phyloP scores from a whole-genome alignment of 2,329 filamentous ascomycete genomes.

The Stagonosporopsis tanaceti region DNA sequence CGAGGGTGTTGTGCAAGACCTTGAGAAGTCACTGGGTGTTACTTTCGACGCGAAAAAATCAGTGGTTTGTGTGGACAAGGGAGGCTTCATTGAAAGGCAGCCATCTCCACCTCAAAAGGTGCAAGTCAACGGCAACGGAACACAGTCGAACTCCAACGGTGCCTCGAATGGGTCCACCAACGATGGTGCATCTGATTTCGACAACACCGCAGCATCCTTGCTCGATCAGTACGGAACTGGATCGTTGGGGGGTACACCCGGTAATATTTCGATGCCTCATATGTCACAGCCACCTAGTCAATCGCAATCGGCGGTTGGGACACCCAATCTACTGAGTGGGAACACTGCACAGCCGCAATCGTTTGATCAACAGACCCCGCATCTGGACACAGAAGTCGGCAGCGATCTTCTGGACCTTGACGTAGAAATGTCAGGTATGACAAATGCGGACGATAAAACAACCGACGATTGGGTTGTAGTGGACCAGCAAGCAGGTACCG shows the following conservation, averaged over 20 bases:
- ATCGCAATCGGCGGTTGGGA: slow-evolving; percentile 65
- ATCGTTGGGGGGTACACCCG: slow-evolving; percentile 67
- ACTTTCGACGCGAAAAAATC: slow-evolving; percentile 70
- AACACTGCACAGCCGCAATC: slow-evolving; percentile 33
- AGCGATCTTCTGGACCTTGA: slow-evolving; percentile 53
- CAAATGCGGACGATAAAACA: slow-evolving; percentile 45
- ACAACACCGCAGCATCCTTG: slow-evolving; percentile 64
- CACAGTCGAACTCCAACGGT: slow-evolving; percentile 40
- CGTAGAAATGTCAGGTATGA: slow-evolving; percentile 66
- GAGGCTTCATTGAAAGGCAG: slow-evolving; percentile 71
- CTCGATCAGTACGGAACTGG: slow-evolving; percentile 74
- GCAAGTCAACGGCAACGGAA: slow-evolving; percentile 43
- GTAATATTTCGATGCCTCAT: slow-evolving; percentile 66
- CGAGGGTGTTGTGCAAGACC: slow-evolving; percentile 76
- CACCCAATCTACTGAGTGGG: slow-evolving; percentile 54
- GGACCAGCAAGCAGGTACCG: slow-evolving; percentile 32
- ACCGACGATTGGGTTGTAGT: slow-evolving; percentile 50
- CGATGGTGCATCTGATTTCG: slow-evolving; percentile 43
- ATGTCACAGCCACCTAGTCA: slow-evolving; percentile 63
- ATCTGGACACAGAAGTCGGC: slow-evolving; percentile 35
- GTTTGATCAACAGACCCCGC: slow-evolving; percentile 36
- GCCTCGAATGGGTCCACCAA: slow-evolving; percentile 43
- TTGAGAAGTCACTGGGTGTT: slow-evolving; percentile 75
- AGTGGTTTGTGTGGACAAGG: slow-evolving; percentile 77
- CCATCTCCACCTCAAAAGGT: slow-evolving; percentile 37